Base-by-base conservation (phyloP, 305 asterid genomes). In the Withania somnifera region DNA sequence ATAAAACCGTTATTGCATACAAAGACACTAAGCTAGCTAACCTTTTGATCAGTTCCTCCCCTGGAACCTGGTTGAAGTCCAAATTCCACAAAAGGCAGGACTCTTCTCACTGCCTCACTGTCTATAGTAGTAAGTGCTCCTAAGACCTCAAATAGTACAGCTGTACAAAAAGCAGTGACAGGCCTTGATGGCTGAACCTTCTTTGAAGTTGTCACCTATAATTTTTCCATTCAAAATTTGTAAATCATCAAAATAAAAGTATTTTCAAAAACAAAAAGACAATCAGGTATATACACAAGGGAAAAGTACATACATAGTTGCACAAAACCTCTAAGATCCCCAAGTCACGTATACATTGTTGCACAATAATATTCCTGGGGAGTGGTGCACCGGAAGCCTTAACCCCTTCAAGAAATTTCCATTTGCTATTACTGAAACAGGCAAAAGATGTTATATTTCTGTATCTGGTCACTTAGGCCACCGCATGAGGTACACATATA, bases 371-470 rank as follows among this genome's bases (percentile, higher is more conserved):
- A 83, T 88, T 93, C 88, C 98, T 89, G 10, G 98, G 95, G 45
- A 77, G 92, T 22, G 93, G 93, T 64, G 98, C 98, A 85, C 99
- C 98, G 53, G 93, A 88, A 78, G 82, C 85, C 90, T 92, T 93
- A 64, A 96, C 98, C 80, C 97, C 99, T 83, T 91, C 94, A 51
- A 96, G 97, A 88, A 96, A 96, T 85, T 83, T 91, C 99, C 99
- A 96, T 85, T 81, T 91, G 80, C 88, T 90, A 84, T 94, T 96
- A 77, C 99, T 96, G 91, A 85, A 88, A 85, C 86, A 84, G 82
- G 67, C 56, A 78, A 11, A 66, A 45, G 79, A 51, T 26, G 36
- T 75, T 75, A 75, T 75, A 15, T 75, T 50, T 24, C 9, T 50
- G 26, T 75, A 50, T 75, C 80, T 26, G 26, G 26, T 26, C 57